Conservation (phyloP, 2,329 filamentous ascomycete species). For the Exutisphaerella laricina region DNA sequence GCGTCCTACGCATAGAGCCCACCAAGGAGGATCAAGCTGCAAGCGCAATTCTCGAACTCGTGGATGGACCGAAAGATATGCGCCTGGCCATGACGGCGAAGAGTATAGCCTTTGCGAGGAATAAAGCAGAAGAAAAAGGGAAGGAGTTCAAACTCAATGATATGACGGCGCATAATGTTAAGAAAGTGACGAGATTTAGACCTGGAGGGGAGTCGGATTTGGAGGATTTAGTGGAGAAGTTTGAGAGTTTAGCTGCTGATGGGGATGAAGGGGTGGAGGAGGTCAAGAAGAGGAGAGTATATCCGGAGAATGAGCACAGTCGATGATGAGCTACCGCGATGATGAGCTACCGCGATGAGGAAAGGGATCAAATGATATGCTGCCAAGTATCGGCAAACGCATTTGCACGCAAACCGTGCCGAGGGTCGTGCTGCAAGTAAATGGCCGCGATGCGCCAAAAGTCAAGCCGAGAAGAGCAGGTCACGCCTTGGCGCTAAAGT, state of each 20-base stretch:
- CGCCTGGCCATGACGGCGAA: constrained; percentile 91
- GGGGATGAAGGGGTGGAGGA: constrained; percentile 32
- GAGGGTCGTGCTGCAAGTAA: too few relatives aligned
- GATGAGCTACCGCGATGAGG: too few relatives aligned
- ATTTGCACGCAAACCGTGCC: too few relatives aligned
- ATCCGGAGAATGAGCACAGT: constrained; percentile 25
- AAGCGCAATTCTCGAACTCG: constrained; percentile 87
- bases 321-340: constrained; percentile 22
- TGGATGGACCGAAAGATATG: constrained; percentile 90
- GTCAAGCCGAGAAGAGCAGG: too few relatives aligned
- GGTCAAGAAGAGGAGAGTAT: constrained; percentile 34
- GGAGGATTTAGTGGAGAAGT: constrained; percentile 52
- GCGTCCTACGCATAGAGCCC: constrained; percentile 86
- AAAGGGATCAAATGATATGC: background rate
- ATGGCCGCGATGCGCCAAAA: too few relatives aligned
- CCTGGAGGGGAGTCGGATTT: constrained; percentile 61
- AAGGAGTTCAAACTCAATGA: constrained; percentile 56
- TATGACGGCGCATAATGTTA: constrained; percentile 70
- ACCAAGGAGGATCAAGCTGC: constrained; percentile 81
- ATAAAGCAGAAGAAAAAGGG: constrained; percentile 33
- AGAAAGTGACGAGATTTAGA: constrained; percentile 76
- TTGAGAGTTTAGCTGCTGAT: constrained; percentile 33
- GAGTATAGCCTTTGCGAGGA: constrained; percentile 57
- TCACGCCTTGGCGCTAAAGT: too few relatives aligned
- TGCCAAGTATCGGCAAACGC: too few relatives aligned